Percentiles rank a stretch among this genome's conserved stretches.
phyloP scores from a whole-genome alignment of 2,329 filamentous ascomycete genomes.

The Colletotrichum graminicola region DNA sequence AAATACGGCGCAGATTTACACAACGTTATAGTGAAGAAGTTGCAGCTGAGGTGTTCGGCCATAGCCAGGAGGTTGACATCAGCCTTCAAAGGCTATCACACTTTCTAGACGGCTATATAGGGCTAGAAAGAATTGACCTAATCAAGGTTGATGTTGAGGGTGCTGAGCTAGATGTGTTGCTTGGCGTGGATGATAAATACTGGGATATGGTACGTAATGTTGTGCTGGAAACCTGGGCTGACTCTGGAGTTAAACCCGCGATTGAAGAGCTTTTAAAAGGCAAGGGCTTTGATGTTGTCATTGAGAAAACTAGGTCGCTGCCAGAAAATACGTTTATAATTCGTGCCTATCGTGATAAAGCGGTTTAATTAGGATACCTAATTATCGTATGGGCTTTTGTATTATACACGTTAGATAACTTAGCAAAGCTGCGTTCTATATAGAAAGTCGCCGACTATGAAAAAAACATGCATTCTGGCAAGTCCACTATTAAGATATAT shows the following conservation, averaged over 20 bases:
- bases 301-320: conserved; percentile 30
- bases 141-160: conserved; percentile 49
- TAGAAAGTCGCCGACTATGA: too few relatives aligned
- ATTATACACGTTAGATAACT: too few relatives aligned
- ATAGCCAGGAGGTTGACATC: conserved; percentile 37
- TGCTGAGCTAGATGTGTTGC: conserved; percentile 44
- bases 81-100: conserved; percentile 42
- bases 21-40: conserved; percentile 13
- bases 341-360: conserved; percentile 21
- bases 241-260: conserved; percentile 22
- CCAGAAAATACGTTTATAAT: conserved; percentile 28
- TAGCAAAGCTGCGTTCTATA: too few relatives aligned
- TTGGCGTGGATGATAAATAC: conserved; percentile 44
- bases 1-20: conserved; percentile 30
- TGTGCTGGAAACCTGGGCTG: conserved; percentile 44
- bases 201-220: conserved; percentile 44
- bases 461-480: too few relatives aligned
- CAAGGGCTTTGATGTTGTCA: conserved; percentile 44
- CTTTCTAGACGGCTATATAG: conserved; percentile 38
- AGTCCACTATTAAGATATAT: too few relatives aligned
- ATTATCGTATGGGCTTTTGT: too few relatives aligned
- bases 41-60: conserved; percentile 29
- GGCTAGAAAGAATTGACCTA: conserved; percentile 44
- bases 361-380: too few relatives aligned
- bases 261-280: conserved; percentile 42